Percentiles rank a stretch among this genome's conserved stretches.
Conservation (phyloP, 805 yeast species). For the Sugiyamaella chiloensis region DNA sequence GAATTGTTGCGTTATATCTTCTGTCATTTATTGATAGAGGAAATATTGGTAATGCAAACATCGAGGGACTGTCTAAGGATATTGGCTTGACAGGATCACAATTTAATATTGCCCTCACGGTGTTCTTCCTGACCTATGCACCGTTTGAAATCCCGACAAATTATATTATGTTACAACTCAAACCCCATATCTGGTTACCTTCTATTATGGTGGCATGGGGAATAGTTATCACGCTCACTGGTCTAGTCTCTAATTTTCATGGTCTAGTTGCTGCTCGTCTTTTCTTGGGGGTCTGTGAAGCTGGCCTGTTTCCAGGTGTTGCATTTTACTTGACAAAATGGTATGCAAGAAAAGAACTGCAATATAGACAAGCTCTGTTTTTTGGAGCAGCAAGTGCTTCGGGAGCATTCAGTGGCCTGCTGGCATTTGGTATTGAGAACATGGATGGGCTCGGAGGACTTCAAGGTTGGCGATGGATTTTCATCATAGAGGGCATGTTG, state of each 20-base stretch:
- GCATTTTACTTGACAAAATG: conserved; percentile 46
- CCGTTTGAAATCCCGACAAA: conserved; percentile 43
- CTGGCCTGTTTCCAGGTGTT: conserved; percentile 50
- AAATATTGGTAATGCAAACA: conserved; percentile 49
- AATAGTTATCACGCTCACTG: conserved; percentile 37
- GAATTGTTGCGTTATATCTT: conserved; percentile 44
- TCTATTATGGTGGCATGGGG: conserved; percentile 46
- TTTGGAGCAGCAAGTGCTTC: conserved; percentile 53
- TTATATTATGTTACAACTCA: conserved; percentile 37
- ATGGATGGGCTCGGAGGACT: conserved; percentile 29
- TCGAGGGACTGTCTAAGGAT: conserved; percentile 44
- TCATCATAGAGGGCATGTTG: conserved; percentile 44
- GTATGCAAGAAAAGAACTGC: conserved; percentile 48
- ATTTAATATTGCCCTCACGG: conserved; percentile 45
- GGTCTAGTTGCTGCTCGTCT: conserved; percentile 46
- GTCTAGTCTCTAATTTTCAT: conserved; percentile 41
- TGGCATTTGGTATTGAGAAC: conserved; percentile 50
- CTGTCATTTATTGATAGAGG: conserved; percentile 49
- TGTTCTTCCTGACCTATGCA: conserved; percentile 47
- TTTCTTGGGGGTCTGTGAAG: conserved; percentile 51
- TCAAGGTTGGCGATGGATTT: conserved; percentile 50
- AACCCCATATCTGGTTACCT: conserved; percentile 45
- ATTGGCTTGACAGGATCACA: conserved; percentile 40
- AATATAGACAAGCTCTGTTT: conserved; percentile 45
- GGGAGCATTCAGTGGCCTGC: conserved; percentile 56